Evolutionary conservation across 257 asterid species (phyloP), one percentile per base, ranked within the genome.

Genomic region (Capsicum chinense): DNA sequence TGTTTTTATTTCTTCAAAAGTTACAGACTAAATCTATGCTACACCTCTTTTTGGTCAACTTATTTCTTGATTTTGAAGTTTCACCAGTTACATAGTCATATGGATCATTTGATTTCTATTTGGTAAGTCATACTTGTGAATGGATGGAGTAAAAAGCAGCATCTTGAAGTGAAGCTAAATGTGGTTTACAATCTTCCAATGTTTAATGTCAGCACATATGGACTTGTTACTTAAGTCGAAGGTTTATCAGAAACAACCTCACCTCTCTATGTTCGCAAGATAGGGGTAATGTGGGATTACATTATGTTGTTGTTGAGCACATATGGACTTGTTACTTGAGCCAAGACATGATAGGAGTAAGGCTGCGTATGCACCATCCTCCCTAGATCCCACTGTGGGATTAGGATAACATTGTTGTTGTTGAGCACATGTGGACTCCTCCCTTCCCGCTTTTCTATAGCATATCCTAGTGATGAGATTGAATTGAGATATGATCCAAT

Each of bases 101-200:
- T 52, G 60, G 44, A 50, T 73, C 60, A 73, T 74, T 50, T 50
- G 80, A 74, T 74, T 44, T 19, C 56, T 56, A 26, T 35, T 54
- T 78, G 82, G 33, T 26, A 26, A 54, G 42, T 78, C 63, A 78
- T 78, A 8, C 66, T 14, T 78, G 82, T 78, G 66, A 54, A 56
- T 54, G 66, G 16, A 54, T 21, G 6, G 13, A 11, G 33, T 26
- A 33, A 78, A 69, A 26, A 52, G 14, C 44, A 33, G 26, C 78
- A 54, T 54, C 10, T 78, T 8, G 35, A 76, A 78, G 82, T 78
- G 66, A 78, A 78, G 56, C 33, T 26, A 39, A 78, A 54, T 33
- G 82, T 33, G 66, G 64, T 15, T 52, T 76, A 15, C 33, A 12
- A 50, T 76, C 63, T 52, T 54, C 47, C 21, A 21, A 52, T 76